Evolutionary conservation across 371 early-diverging fungal species (phyloP).

Genomic region (Mucor indicus): DNA sequence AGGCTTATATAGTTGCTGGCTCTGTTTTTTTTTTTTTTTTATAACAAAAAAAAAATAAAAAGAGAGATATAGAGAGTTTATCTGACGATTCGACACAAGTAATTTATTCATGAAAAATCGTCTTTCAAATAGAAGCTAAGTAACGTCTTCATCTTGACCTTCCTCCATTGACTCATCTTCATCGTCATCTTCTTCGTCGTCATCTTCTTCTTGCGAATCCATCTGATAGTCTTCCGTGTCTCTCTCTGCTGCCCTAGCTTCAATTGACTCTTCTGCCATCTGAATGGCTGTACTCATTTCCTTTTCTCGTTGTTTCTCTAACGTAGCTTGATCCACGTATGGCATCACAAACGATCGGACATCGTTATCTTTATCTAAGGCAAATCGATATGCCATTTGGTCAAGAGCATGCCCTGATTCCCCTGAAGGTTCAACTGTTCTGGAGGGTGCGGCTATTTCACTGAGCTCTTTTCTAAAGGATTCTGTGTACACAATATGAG

Average conservation of each 20-base stretch:
- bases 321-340: conserved; percentile 14
- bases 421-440: conserved; percentile 9
- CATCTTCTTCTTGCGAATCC: too few species aligned
- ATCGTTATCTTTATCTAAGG: conserved; percentile 27
- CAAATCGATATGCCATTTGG: conserved; percentile 21
- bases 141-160: too few species aligned
- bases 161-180: conserved; percentile 1
- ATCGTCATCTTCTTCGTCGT: conserved; percentile 1
- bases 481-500: conserved; percentile 4
- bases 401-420: conserved; percentile 21
- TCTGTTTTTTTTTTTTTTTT: too few species aligned
- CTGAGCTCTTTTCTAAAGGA: conserved; percentile 19
- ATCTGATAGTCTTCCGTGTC: too few species aligned
- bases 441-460: conserved; percentile 19
- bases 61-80: too few species aligned
- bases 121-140: too few species aligned
- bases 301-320: conserved; percentile 22
- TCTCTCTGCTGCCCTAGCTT: background rate
- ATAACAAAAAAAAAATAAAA: too few species aligned
- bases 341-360: conserved; percentile 28
- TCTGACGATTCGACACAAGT: too few species aligned
- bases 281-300: conserved; percentile 4
- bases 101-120: too few species aligned
- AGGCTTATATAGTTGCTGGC: too few species aligned
- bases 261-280: conserved; percentile 4